Evolutionary conservation across 768 basidiomycete genomes (phyloP), one percentile per base, ranked within the genome.

Genomic region (Lactarius psammicola): DNA sequence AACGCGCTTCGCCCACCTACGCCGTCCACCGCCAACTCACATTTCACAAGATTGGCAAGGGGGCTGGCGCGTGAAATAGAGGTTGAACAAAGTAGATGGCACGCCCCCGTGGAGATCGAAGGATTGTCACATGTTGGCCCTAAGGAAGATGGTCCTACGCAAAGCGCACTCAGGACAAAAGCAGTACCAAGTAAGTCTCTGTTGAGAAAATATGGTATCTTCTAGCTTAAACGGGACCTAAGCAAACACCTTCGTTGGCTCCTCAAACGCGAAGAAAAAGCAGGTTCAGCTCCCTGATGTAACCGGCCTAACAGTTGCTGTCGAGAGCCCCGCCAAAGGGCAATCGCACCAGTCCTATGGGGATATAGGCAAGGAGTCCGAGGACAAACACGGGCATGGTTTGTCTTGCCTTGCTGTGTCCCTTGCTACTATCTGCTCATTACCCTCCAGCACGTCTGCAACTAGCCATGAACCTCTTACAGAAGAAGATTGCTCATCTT

Each of bases 281-380:
- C 60, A 46, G 18, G 63, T 92, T 23, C 83, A 87, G 58, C 77
- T 93, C 2, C 92, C 92, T 1, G 93, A 94, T 70, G 85, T 95
- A 4, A 95, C 93, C 9, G 93, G 92, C 0, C 74, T 94, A 11
- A 94, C 90, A 0, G 87, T 81, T 53, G 92, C 89, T 0, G 86
- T 93, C 17, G 84, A 85, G 59, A 89, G 89, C 4, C 92, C 93
- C 1, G 84, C 85, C 0, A 88, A 84, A 68, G 77, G 76, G 3
- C 80, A 80, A 18, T 68, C 80, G 17, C 80, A 88, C 67, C 78
- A 81, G 68, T 71, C 76, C 0, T 83, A 87, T 66, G 78, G 76
- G 36, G 79, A 77, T 11, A 31, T 30, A 31, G 66, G 30, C 31
- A 78, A 82, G 30, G 78, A 77, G 6, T 76, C 78, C 28, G 68